Percentiles rank a stretch among this genome's conserved stretches.
phyloP scores from a whole-genome alignment of 2,329 filamentous ascomycete genomes.

The Aspergillaceae sp. region DNA sequence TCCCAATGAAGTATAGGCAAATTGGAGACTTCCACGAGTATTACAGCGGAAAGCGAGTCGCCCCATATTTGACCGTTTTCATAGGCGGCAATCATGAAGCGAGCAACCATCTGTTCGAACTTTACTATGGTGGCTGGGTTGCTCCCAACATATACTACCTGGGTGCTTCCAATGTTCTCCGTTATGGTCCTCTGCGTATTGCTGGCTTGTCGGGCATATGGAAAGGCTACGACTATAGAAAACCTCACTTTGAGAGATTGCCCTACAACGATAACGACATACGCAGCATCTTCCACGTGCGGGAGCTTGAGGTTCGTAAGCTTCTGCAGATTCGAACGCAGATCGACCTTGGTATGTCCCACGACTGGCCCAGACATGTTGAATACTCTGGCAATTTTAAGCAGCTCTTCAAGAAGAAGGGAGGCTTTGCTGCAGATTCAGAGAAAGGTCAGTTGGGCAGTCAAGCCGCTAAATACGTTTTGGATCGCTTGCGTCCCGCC shows the following conservation, averaged over 20 bases:
- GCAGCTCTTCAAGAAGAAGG: constrained; percentile 64
- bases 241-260: constrained; percentile 72
- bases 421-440: constrained; percentile 67
- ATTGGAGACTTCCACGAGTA: constrained; percentile 93
- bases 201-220: constrained; percentile 89
- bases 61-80: constrained; percentile 86
- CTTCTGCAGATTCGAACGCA: constrained; percentile 75
- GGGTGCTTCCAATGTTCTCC: constrained; percentile 81
- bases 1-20: constrained; percentile 75
- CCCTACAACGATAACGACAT: constrained; percentile 73
- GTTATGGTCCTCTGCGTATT: constrained; percentile 75
- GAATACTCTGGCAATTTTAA: constrained; percentile 67
- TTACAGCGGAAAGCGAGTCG: constrained; percentile 67
- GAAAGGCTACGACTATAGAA: constrained; percentile 82
- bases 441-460: constrained; percentile 67
- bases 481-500: constrained; percentile 70
- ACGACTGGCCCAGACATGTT: constrained; percentile 86
- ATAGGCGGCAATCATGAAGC: constrained; percentile 95
- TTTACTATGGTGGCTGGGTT: constrained; percentile 95
- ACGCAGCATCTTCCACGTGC: constrained; percentile 77
- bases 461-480: constrained; percentile 65
- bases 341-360: constrained; percentile 83
- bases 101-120: constrained; percentile 77
- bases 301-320: constrained; percentile 86
- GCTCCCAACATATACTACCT: constrained; percentile 96